Base-by-base conservation (phyloP, 1,284 basidiomycete genomes). In the Cryptococcus wingfieldii region DNA sequence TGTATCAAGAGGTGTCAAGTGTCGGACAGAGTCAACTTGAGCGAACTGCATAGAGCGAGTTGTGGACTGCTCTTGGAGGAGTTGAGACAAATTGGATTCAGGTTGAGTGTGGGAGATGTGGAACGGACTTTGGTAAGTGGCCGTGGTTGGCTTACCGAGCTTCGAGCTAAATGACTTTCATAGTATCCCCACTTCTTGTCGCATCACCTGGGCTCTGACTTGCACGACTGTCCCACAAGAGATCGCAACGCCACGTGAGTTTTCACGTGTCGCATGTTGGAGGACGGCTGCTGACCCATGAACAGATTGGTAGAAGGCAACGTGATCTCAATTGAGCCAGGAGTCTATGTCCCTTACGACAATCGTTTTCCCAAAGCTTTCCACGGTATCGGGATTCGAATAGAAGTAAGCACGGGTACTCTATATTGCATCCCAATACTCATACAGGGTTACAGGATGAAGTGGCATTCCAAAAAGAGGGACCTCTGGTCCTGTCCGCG, bases 361-460 rank as follows among this genome's bases (percentile, higher is more conserved):
- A 68, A 84, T 1, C 78, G 82, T 44, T 96, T 89, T 75, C 93
- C 93, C 0, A 86, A 83, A 62, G 83, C 84, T 54, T 97, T 90
- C 76, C 91, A 93, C 65, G 88, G 90, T 60, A 83, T 94, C 27
- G 90, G 89, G 5, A 86, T 96, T 59, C 83, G 93, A 47, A 90
- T 96, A 68, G 92, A 96, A 81, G 88, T 86, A 59, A 44, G 77
- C 67, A 31, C 19, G 8, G 25, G 10, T 19, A 5, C 18, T 44
- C 38, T 39, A 7, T 49, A 14, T 19, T 34, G 31, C 49, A 39
- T 31, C 13, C 12, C 41, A 46, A 41, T 13, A 39, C 27, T 37
- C 38, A 47, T 27, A 4, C 39, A 23, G 9, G 34, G 9, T 34
- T 58, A 8, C 61, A 90, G 85, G 93, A 96, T 66, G 90, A 93